Evolutionary conservation across 1,139 yeast genomes (phyloP).

Genomic region (Waltiozyma sp.): DNA sequence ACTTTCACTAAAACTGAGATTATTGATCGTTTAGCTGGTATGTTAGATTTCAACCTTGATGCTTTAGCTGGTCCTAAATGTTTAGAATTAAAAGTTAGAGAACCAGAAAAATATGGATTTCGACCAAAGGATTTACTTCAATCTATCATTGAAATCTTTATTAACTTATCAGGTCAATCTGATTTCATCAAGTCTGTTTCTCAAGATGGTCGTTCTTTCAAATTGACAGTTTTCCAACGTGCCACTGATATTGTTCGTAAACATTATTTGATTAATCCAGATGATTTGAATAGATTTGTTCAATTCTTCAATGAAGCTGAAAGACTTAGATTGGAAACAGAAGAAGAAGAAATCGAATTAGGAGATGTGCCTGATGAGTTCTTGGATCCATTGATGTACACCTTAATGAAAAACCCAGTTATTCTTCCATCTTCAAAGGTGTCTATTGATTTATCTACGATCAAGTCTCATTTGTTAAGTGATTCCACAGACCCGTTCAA

Average conservation of each 20-base stretch:
- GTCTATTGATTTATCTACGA: conserved; percentile 80
- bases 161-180: conserved; percentile 52
- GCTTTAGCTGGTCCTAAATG: conserved; percentile 94
- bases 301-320: conserved; percentile 58
- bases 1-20: conserved; percentile 85
- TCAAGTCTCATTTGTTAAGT: conserved; percentile 85
- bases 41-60: conserved; percentile 85
- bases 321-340: conserved; percentile 47
- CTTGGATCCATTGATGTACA: conserved; percentile 92
- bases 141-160: conserved; percentile 63
- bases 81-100: conserved; percentile 71
- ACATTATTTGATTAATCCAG: conserved; percentile 40
- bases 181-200: conserved; percentile 75
- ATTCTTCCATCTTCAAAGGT: conserved; percentile 77
- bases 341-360: conserved; percentile 73
- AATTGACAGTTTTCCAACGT: conserved; percentile 49
- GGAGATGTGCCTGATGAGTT: conserved; percentile 96
- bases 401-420: conserved; percentile 94
- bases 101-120: conserved; percentile 78
- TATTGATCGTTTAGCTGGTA: conserved; percentile 88
- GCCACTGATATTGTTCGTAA: conserved; percentile 59
- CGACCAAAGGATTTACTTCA: conserved; percentile 66
- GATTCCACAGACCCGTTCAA: conserved; percentile 97
- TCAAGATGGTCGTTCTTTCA: conserved; percentile 81
- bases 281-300: conserved; percentile 39